Conservation (phyloP, 73 alveolate genomes). For the Paramecium sexaurelia region DNA sequence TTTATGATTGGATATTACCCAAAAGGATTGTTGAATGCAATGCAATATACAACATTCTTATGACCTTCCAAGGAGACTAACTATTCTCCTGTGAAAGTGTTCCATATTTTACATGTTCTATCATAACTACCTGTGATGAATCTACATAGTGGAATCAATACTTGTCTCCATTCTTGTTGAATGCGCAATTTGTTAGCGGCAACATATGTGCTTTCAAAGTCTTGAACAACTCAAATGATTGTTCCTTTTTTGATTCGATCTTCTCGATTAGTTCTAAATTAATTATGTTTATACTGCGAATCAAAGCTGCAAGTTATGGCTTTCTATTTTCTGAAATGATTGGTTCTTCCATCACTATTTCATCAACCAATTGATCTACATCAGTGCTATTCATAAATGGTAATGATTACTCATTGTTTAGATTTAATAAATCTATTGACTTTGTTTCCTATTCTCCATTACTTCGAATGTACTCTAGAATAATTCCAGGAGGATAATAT, state of each 20-base stretch:
- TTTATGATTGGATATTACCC: conserved; percentile 76
- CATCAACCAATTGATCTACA: conserved; percentile 90
- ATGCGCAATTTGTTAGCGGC: conserved; percentile 99
- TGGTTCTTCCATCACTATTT: conserved; percentile 96
- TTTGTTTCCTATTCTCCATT: conserved; percentile 94
- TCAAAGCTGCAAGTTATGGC: conserved; percentile 63
- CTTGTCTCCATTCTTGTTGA: conserved; percentile 97
- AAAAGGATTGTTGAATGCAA: conserved; percentile 99
- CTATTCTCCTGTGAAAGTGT: conserved; percentile 93
- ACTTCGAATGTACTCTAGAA: conserved; percentile 88
- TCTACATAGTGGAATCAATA: conserved; percentile 64
- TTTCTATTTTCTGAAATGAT: conserved; percentile 84
- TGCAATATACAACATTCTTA: conserved; percentile 99
- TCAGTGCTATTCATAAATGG: conserved; percentile 74
- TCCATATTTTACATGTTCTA: conserved; percentile 99
- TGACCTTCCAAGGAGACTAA: conserved; percentile 97
- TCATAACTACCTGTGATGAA: conserved; percentile 99
- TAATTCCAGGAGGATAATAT: conserved; percentile 97
- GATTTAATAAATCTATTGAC: conserved; percentile 91
- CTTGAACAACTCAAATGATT: conserved; percentile 91
- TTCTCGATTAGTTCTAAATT: conserved; percentile 86
- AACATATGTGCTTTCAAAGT: conserved; percentile 97
- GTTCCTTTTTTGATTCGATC: conserved; percentile 82
- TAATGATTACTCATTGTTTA: conserved; percentile 61
- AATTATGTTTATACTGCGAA: conserved; percentile 43